Evolutionary conservation across 2,329 filamentous ascomycete genomes (phyloP).

Genomic region (Phialophora verrucosa): DNA sequence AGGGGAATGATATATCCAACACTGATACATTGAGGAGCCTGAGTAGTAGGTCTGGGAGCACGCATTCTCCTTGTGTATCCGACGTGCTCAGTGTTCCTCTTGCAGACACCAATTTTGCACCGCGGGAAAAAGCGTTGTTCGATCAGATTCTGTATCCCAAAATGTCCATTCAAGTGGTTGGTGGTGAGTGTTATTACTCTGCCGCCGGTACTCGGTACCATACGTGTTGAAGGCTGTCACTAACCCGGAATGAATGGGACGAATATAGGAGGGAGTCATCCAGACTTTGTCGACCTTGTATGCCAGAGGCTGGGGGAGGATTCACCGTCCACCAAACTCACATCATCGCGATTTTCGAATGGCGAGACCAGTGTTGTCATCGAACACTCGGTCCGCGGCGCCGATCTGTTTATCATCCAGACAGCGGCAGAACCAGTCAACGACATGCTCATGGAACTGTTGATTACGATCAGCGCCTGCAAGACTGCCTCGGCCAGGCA

Average conservation of each 20-base stretch:
- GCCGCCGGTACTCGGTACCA: neutral
- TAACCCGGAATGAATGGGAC: neutral
- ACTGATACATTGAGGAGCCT: too few relatives aligned
- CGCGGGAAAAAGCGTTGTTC: too few relatives aligned
- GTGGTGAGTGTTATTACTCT: slow-evolving; percentile 10
- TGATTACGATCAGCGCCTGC: slow-evolving; percentile 96
- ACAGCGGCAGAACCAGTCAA: slow-evolving; percentile 90
- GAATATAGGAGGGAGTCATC: slow-evolving; percentile 15
- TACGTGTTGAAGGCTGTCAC: slow-evolving; percentile 5
- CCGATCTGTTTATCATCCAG: slow-evolving; percentile 98
- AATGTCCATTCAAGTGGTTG: slow-evolving; percentile 16
- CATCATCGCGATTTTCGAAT: slow-evolving; percentile 69
- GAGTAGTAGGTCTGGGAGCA: too few relatives aligned
- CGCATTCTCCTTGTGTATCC: too few relatives aligned
- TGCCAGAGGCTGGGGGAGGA: slow-evolving; percentile 13
- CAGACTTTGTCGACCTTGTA: slow-evolving; percentile 14
- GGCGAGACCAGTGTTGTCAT: slow-evolving; percentile 95
- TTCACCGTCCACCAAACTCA: slow-evolving; percentile 13
- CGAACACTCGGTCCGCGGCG: slow-evolving; percentile 92
- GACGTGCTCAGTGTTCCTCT: too few relatives aligned
- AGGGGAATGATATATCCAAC: too few relatives aligned
- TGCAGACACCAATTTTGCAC: too few relatives aligned
- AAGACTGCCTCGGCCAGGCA: slow-evolving; percentile 83
- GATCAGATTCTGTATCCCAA: neutral
- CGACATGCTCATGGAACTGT: slow-evolving; percentile 91